Conservation (phyloP, 805 yeast species). For the Myxozyma melibiosi region DNA sequence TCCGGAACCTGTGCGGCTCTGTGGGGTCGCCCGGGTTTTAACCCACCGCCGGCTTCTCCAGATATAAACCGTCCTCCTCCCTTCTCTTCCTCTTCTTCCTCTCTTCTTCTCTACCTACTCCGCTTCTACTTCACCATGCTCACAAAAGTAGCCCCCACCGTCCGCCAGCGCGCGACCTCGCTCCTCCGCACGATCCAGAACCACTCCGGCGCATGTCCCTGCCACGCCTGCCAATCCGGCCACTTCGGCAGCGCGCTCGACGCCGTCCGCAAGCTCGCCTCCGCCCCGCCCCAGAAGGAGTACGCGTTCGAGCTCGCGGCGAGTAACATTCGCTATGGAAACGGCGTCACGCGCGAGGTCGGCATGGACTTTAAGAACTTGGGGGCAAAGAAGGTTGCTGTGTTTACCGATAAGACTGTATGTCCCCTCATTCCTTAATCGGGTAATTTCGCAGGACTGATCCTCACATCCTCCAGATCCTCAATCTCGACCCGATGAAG, state of each 20-base stretch:
- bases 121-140: slow-evolving; percentile 6
- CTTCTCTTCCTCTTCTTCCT: not conserved
- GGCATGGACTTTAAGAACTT: slow-evolving; percentile 45
- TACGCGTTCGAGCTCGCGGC: slow-evolving; percentile 49
- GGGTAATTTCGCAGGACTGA: not conserved
- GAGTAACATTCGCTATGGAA: slow-evolving; percentile 45
- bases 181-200: slow-evolving; percentile 36
- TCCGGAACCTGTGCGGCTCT: not conserved
- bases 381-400: slow-evolving; percentile 42
- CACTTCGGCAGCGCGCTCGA: slow-evolving; percentile 14
- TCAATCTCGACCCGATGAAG: slow-evolving; percentile 39
- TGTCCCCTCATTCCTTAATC: not conserved
- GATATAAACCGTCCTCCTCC: not conserved
- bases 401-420: slow-evolving; percentile 43
- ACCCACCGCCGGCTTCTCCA: not conserved
- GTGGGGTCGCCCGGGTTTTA: not conserved
- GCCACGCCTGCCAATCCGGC: slow-evolving; percentile 41
- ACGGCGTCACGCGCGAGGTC: slow-evolving; percentile 45
- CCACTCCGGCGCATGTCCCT: slow-evolving; percentile 42
- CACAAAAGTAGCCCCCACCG: slow-evolving; percentile 19
- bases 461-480: slow-evolving; percentile 26
- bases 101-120: not conserved
- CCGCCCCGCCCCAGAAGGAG: slow-evolving; percentile 36
- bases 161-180: slow-evolving; percentile 25
- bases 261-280: slow-evolving; percentile 24